Percentiles rank a stretch among this genome's conserved stretches.
phyloP scores from a whole-genome alignment of 1,139 yeast species.

The Magnusiomyces ingens region DNA sequence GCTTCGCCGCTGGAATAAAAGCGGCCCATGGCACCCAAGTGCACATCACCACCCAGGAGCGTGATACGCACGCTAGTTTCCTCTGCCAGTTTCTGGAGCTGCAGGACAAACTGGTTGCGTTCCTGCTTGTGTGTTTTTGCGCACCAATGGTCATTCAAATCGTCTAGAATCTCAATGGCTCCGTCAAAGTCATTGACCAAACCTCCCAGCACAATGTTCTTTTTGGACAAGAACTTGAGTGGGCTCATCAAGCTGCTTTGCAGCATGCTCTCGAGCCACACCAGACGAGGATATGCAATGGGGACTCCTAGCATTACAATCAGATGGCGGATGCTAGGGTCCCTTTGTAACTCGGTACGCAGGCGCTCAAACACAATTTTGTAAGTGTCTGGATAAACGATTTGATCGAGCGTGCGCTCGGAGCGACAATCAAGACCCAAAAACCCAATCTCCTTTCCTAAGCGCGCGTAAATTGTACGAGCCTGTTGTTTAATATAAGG shows the following conservation, averaged over 20 bases:
- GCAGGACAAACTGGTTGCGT: conserved; percentile 54
- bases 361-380: conserved; percentile 54
- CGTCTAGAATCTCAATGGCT: conserved; percentile 81
- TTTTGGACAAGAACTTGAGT: conserved; percentile 52
- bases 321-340: conserved; percentile 61
- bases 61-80: conserved; percentile 64
- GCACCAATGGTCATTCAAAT: conserved; percentile 95
- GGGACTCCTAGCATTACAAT: conserved; percentile 89
- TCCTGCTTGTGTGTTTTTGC: conserved; percentile 75
- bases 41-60: conserved; percentile 88
- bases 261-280: conserved; percentile 75
- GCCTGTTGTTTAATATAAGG: conserved; percentile 59
- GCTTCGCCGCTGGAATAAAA: conserved; percentile 57
- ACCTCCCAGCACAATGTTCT: conserved; percentile 61
- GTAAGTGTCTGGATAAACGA: conserved; percentile 55
- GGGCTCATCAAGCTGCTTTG: conserved; percentile 54
- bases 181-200: conserved; percentile 77
- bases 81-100: conserved; percentile 58
- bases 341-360: conserved; percentile 42
- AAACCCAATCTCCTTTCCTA: conserved; percentile 68
- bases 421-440: conserved; percentile 89
- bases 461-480: conserved; percentile 61
- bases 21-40: conserved; percentile 77
- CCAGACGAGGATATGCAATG: conserved; percentile 85
- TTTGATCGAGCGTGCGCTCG: conserved; percentile 61